Evolutionary conservation across 805 yeast genomes (phyloP).

Genomic region (Pichia occidentalis): DNA sequence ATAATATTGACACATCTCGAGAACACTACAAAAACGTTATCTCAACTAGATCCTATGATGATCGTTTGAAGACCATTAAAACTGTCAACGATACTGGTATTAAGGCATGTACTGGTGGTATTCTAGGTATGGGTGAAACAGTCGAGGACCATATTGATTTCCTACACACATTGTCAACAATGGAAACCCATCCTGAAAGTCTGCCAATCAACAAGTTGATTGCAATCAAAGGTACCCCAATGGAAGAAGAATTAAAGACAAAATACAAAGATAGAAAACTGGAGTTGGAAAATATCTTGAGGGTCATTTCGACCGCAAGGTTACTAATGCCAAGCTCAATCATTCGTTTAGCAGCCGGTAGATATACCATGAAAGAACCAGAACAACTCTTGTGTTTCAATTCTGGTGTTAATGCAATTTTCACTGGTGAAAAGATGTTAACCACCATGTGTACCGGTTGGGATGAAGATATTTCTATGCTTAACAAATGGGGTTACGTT

Average conservation of each 20-base stretch:
- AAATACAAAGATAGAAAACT: slow-evolving; percentile 36
- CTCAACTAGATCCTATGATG: slow-evolving; percentile 65
- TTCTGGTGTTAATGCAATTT: slow-evolving; percentile 75
- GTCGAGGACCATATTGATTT: slow-evolving; percentile 65
- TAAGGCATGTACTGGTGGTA: slow-evolving; percentile 73
- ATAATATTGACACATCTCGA: slow-evolving; percentile 73
- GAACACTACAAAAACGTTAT: slow-evolving; percentile 71
- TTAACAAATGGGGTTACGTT: slow-evolving; percentile 55
- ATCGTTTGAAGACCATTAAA: slow-evolving; percentile 57
- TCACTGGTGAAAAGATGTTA: slow-evolving; percentile 75
- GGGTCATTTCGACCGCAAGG: slow-evolving; percentile 73
- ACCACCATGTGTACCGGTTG: slow-evolving; percentile 81
- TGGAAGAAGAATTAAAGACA: slow-evolving; percentile 45
- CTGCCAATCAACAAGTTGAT: slow-evolving; percentile 74
- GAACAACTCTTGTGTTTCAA: slow-evolving; percentile 71
- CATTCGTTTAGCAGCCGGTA: slow-evolving; percentile 72
- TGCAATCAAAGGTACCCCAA: slow-evolving; percentile 75
- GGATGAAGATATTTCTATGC: slow-evolving; percentile 72
- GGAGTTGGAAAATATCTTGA: slow-evolving; percentile 53
- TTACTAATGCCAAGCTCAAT: slow-evolving; percentile 66
- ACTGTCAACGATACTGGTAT: slow-evolving; percentile 57
- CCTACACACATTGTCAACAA: slow-evolving; percentile 56
- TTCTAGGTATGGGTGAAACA: slow-evolving; percentile 72
- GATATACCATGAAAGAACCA: slow-evolving; percentile 71
- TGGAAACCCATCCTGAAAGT: slow-evolving; percentile 73